Conservation (phyloP, 1,139 yeast species). For the Saccharomyces hybrid region DNA sequence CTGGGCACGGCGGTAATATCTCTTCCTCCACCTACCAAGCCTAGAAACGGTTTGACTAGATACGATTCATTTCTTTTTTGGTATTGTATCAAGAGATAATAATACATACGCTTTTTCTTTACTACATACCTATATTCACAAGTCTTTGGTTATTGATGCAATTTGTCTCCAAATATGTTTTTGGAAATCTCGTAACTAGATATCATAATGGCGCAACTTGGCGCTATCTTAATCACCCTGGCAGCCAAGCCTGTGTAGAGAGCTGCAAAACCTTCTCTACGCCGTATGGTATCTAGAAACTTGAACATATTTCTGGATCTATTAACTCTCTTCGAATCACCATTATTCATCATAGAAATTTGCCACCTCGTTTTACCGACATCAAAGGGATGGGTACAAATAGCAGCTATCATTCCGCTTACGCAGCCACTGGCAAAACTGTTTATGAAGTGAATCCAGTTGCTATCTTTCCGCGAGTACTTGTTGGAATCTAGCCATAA, state of each 20-base stretch:
- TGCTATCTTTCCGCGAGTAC: conserved; percentile 25
- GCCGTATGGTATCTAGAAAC: conserved; percentile 54
- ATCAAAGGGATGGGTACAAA: conserved; percentile 88
- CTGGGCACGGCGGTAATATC: conserved; percentile 97
- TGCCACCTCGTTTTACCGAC: conserved; percentile 94
- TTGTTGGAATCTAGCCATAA: conserved; percentile 14
- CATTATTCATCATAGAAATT: conserved; percentile 34
- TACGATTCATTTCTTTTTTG: not conserved
- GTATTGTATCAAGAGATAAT: not conserved
- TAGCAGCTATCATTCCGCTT: conserved; percentile 80
- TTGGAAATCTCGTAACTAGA: conserved; percentile 90
- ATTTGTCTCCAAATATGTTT: conserved; percentile 39
- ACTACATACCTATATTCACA: not conserved
- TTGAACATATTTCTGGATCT: conserved; percentile 46
- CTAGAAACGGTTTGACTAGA: conserved; percentile 33
- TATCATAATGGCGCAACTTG: conserved; percentile 97
- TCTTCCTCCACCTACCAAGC: conserved; percentile 93
- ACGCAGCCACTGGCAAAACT: conserved; percentile 79
- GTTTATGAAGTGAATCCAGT: conserved; percentile 54
- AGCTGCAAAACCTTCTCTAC: conserved; percentile 68
- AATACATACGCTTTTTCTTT: not conserved
- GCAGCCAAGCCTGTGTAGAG: conserved; percentile 81
- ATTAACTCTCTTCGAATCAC: conserved; percentile 10
- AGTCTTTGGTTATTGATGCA: not conserved
- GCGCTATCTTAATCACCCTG: conserved; percentile 83